Evolutionary conservation across 768 basidiomycete genomes (phyloP).

Genomic region (Sporobolomyces pararoseus): DNA sequence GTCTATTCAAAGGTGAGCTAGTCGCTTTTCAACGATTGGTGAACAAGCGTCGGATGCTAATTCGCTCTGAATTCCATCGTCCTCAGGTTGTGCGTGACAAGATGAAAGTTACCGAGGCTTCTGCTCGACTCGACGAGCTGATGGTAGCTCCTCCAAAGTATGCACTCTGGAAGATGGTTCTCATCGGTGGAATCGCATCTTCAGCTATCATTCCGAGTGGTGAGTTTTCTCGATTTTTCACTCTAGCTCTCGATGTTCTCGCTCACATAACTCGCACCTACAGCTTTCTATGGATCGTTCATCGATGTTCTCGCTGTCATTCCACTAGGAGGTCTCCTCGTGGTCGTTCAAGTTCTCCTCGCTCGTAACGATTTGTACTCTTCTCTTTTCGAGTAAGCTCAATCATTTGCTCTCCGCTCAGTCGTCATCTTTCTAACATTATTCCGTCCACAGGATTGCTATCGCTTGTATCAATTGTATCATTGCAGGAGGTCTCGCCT

Average conservation of each 20-base stretch:
- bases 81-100: conserved; percentile 63
- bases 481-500: conserved; percentile 66
- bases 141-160: conserved; percentile 59
- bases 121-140: conserved; percentile 61
- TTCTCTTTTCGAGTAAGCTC: conserved; percentile 62
- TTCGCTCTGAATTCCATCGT: too few relatives aligned
- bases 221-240: background rate
- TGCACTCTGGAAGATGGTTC: conserved; percentile 56
- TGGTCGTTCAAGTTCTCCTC: conserved; percentile 64
- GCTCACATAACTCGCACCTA: background rate
- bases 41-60: too few relatives aligned
- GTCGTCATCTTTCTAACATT: background rate
- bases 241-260: background rate
- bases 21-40: background rate
- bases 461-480: conserved; percentile 74
- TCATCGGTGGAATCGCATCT: conserved; percentile 65
- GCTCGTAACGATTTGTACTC: conserved; percentile 69
- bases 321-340: conserved; percentile 72
- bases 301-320: conserved; percentile 67
- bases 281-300: conserved; percentile 68
- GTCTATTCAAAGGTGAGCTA: conserved; percentile 39
- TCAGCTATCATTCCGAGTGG: conserved; percentile 19
- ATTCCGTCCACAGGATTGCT: conserved; percentile 55
- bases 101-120: conserved; percentile 68
- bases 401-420: background rate